A percentile compares a stretch with the other conserved stretches of the same genome.
phyloP scores from a whole-genome alignment of 169 alveolate species.

The Perkinsus chesapeaki region DNA sequence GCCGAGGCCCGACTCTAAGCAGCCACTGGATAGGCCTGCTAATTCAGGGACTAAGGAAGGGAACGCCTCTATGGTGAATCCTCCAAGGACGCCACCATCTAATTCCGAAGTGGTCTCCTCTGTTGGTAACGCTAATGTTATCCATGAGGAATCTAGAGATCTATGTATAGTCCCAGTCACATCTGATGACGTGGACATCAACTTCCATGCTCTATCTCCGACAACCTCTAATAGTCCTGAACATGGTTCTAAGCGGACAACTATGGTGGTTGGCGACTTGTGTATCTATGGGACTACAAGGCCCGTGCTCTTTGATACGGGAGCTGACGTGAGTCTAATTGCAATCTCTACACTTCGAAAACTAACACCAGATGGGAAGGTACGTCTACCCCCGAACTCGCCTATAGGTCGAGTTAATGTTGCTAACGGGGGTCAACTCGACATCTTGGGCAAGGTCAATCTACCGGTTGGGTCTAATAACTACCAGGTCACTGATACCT shows the following conservation, averaged over 20 bases:
- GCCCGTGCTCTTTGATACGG: background rate
- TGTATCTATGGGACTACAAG: background rate
- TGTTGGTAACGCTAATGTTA: background rate
- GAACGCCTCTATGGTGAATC: background rate
- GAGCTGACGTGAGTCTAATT: background rate
- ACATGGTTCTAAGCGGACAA: background rate
- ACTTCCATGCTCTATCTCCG: background rate
- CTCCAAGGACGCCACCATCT: background rate
- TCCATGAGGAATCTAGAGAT: background rate
- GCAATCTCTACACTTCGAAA: background rate
- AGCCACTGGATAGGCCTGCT: too few relatives aligned
- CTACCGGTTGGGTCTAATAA: background rate
- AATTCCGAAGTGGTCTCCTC: background rate
- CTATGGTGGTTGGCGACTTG: background rate
- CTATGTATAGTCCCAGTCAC: background rate
- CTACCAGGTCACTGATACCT: background rate
- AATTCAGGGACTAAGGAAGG: too few relatives aligned
- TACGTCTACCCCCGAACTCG: background rate
- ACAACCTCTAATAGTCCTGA: background rate
- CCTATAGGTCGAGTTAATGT: background rate
- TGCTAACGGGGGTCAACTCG: background rate
- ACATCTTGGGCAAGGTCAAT: background rate
- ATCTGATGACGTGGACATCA: background rate
- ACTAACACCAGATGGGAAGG: background rate
- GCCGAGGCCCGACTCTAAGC: background rate